Base-by-base conservation (phyloP, 305 asterid species). In the Fraxinus albicans region DNA sequence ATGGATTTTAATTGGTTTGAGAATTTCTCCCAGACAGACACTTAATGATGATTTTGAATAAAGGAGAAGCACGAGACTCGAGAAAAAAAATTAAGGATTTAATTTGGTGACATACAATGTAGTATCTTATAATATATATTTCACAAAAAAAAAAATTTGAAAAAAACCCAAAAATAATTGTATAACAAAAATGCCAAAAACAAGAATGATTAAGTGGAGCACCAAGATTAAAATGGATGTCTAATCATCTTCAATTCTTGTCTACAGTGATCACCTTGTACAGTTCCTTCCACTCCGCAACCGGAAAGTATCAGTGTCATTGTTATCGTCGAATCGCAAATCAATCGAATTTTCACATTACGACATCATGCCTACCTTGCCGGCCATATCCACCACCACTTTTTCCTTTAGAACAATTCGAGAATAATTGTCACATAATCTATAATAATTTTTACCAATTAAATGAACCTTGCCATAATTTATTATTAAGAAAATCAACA, bases 241-340 rank as follows among this genome's bases (percentile, higher is more conserved):
- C 75, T 69, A 69, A 69, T 69, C 75, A 69, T 69, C 75, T 69
- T 29, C 75, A 69, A 69, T 29, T 27, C 40, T 29, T 12, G 75
- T 27, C 73, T 23, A 65, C 73, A 25, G 73, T 69, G 74, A 25
- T 69, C 8, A 27, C 7, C 7, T 69, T 25, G 19, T 69, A 29
- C 74, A 69, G 74, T 69, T 69, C 75, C 75, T 29, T 29, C 75
- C 75, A 69, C 75, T 69, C 38, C 19, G 19, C 75, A 69, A 69
- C 75, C 75, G 8, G 38, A 69, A 31, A 69, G 75, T 10, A 9
- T 25, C 25, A 69, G n/a, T 12, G 6, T 29, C 75, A 69, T 69
- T 29, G 36, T 29, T 69, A 25, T 69, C 8, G 8, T 69, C 74
- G 36, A 67, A 67, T 67, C 36, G 19, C 75, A 1, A 3, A 29